Evolutionary conservation across 1,139 yeast species (phyloP).

Genomic region (Pichia sp.): DNA sequence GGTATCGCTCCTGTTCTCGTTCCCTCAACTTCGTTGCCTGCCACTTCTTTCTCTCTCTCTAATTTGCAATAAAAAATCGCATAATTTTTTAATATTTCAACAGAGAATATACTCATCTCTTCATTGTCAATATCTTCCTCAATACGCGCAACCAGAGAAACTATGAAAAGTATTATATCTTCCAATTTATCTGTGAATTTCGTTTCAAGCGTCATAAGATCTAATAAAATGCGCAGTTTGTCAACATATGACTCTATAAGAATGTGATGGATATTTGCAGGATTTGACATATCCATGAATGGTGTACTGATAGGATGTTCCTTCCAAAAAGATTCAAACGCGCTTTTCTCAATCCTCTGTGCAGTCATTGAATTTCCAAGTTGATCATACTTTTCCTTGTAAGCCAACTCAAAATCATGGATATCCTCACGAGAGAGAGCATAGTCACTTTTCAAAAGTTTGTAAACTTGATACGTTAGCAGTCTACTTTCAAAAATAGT

Average conservation of each 20-base stretch:
- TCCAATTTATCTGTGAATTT: constrained; percentile 6
- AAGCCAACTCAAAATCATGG: constrained; percentile 8
- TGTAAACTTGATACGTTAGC: constrained; percentile 10
- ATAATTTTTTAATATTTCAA: constrained; percentile 3
- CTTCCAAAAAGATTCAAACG: constrained; percentile 8
- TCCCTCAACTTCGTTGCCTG: constrained; percentile 1
- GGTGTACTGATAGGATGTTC: constrained; percentile 11
- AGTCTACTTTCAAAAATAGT: constrained; percentile 9
- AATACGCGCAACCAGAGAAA: constrained; percentile 4
- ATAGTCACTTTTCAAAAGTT: constrained; percentile 11
- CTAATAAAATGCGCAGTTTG: constrained; percentile 11
- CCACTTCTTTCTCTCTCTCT: too few species aligned
- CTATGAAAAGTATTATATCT: constrained; percentile 6
- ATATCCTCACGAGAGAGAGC: constrained; percentile 9
- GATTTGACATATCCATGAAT: constrained; percentile 7
- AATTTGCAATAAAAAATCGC: constrained; percentile 5
- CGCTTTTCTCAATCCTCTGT: constrained; percentile 1
- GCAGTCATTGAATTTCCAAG: not conserved
- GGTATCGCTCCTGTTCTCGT: not conserved
- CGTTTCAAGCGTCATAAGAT: constrained; percentile 9
- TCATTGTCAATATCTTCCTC: constrained; percentile 4
- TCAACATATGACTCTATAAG: constrained; percentile 11
- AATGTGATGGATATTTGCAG: constrained; percentile 6
- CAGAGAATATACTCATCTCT: constrained; percentile 2
- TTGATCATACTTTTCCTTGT: constrained; percentile 1